phyloP scores from a whole-genome alignment of 2,329 filamentous ascomycete species.

The Ceratocystis smalleyi region DNA sequence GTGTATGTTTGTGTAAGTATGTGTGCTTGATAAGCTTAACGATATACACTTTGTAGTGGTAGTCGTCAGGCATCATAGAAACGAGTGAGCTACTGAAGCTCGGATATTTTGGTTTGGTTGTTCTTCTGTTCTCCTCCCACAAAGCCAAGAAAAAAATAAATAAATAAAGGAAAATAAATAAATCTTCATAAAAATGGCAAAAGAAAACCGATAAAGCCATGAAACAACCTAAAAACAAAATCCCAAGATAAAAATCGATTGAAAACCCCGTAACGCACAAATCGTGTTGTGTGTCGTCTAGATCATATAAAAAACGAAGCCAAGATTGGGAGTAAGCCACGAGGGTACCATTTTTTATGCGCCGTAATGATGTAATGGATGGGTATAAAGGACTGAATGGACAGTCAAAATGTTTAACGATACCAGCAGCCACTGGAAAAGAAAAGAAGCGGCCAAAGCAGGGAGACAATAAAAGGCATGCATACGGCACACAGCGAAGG shows the following conservation, averaged over 20 bases:
- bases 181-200: background rate
- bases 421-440: conserved; percentile 3
- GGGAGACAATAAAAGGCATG: background rate
- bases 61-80: too few species aligned
- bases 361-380: conserved; percentile 4
- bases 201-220: background rate
- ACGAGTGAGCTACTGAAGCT: background rate
- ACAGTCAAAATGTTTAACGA: background rate
- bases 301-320: conserved; percentile 3
- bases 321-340: background rate
- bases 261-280: conserved; percentile 4
- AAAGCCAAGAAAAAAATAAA: background rate
- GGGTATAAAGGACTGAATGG: conserved; percentile 5
- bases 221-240: background rate
- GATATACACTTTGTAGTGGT: too few species aligned
- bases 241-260: background rate
- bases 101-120: background rate
- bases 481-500: background rate
- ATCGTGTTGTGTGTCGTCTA: background rate
- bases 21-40: background rate
- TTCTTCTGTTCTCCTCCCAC: background rate
- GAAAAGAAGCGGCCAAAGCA: conserved; percentile 3
- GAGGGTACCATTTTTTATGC: conserved; percentile 1
- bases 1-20: background rate
- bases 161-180: background rate